Evolutionary conservation across 768 basidiomycete genomes (phyloP), one percentile per base, ranked within the genome.

Genomic region (Boletus tomentosulus): DNA sequence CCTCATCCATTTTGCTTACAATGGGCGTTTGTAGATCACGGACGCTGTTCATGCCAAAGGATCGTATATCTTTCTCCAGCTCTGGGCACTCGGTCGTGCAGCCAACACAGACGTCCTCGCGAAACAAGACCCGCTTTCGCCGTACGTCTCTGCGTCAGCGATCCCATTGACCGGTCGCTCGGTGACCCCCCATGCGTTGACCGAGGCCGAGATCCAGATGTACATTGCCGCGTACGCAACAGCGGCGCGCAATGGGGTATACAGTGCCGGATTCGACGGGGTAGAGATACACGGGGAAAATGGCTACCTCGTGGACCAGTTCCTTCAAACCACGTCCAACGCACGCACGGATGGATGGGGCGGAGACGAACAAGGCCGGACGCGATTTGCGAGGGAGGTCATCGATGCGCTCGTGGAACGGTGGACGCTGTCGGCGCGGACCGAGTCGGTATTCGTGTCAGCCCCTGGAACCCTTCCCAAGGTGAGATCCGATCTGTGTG

Each of bases 331-430:
- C 8, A 3, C 19, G 10, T 53, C 51, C 39, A 56, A 71, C 65
- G 58, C 73, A 13, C 75, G 84, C 16, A 80, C 76, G 15, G 86
- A 89, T 65, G 71, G 75, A 49, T 90, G 85, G 64, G 88, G 88
- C 0, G 87, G 87, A 1, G 79, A 76, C 31, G 59, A 78, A 41
- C 77, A 80, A 58, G 79, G 79, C 50, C 65, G 31, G 2, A 33
- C 31, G 4, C 31, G 31, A 33, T 33, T 33, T 11, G 31, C 31
- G 31, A 33, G 31, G 81, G 12, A 78, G 59, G 68, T 80, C 35
- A 59, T 76, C 22, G 62, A 74, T 19, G 76, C 76, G 5, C 67
- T 80, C 38, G 55, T 64, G 11, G 58, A 69, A 1, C n/a, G n/a
- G n/a, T n/a, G n/a, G n/a, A n/a, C n/a, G 75, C 73, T 3, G 66